Conservation (phyloP, 1,139 yeast genomes). For the Pichia sp. region DNA sequence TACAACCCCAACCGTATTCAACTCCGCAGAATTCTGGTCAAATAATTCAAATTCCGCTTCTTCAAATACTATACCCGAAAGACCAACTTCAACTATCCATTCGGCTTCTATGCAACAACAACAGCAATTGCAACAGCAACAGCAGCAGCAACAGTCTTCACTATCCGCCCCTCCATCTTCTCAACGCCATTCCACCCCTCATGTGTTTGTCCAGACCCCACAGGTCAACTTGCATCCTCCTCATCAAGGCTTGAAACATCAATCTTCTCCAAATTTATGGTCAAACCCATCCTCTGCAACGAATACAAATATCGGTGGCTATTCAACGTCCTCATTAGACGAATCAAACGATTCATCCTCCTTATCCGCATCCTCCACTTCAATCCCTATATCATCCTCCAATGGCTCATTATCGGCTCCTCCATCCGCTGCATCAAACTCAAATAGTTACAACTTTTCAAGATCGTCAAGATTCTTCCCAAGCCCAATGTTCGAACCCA, state of each 20-base stretch:
- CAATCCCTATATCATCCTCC: not conserved
- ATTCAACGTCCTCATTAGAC: not conserved
- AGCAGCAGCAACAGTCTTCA: not conserved
- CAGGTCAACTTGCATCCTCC: too few relatives aligned
- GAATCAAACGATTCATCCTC: not conserved
- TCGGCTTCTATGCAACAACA: not conserved
- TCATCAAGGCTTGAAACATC: not conserved
- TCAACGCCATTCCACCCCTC: slow-evolving; percentile 8
- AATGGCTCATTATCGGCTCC: not conserved
- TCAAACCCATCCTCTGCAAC: not conserved
- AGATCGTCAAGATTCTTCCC: slow-evolving; percentile 40
- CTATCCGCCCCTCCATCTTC: slow-evolving; percentile 10
- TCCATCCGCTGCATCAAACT: not conserved
- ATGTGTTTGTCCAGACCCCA: too few relatives aligned
- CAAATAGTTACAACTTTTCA: not conserved
- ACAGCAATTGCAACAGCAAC: too few relatives aligned
- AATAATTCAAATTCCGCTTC: too few relatives aligned
- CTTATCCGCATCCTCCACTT: not conserved
- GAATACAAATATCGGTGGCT: not conserved
- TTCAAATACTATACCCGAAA: not conserved
- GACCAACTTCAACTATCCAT: not conserved
- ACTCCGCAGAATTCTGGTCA: not conserved
- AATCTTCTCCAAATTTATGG: slow-evolving; percentile 2
- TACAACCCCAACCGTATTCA: not conserved
- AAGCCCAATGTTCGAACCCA: slow-evolving; percentile 29